These are phyloP conservation scores for Heliamphora ciliata DNA, from an alignment of 179 eudicot genomes.

Conservation along the genomic window DNA sequence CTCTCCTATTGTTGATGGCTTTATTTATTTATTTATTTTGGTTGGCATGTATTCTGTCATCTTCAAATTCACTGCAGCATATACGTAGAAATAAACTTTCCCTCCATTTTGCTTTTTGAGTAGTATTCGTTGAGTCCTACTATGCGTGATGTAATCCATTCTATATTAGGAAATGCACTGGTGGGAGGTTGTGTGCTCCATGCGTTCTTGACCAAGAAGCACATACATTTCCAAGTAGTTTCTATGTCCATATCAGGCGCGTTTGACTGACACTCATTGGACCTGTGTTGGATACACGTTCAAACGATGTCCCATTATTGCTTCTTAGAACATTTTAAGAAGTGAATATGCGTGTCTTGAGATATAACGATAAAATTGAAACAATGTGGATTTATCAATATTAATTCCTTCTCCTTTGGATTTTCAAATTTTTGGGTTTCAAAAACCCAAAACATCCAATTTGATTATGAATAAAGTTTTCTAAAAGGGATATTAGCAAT, in stretches of 20 bases:
- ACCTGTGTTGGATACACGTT: neutral
- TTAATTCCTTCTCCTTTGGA: too few species aligned
- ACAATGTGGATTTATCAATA: neutral
- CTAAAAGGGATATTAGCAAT: too few species aligned
- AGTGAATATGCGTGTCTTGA: neutral
- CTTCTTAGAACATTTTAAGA: neutral
- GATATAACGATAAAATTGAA: neutral
- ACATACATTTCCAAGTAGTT: too few species aligned
- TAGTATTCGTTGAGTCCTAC: neutral
- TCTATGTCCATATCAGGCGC: too few species aligned
- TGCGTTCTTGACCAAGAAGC: too few species aligned
- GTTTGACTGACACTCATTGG: too few species aligned
- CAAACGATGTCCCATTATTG: neutral
- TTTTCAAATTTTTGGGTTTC: too few species aligned
- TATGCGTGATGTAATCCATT: neutral
- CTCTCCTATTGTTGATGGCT: neutral
- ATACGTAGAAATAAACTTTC: neutral
- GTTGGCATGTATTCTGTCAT: conserved; percentile 10
- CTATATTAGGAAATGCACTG: too few species aligned
- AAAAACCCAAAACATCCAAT: too few species aligned
- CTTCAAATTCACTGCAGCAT: neutral
- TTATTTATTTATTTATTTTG: neutral
- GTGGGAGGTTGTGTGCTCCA: neutral
- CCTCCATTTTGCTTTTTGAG: neutral
- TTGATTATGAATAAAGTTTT: too few species aligned